phyloP scores from a whole-genome alignment of 345 rosid species.

The Raphanus sativus region DNA sequence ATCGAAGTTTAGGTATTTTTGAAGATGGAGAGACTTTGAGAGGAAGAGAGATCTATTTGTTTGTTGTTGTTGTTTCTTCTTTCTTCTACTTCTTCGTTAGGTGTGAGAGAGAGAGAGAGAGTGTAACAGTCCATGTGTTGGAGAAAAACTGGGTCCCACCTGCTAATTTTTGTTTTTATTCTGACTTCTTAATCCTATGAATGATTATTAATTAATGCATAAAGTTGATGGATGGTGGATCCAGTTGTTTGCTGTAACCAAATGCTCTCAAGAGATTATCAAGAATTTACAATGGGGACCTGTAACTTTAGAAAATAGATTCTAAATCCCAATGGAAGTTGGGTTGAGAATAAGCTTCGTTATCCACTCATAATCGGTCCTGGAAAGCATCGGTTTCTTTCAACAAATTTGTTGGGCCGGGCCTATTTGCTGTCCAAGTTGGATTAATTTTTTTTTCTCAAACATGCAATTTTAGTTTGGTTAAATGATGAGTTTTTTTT shows the following conservation, averaged over 20 bases:
- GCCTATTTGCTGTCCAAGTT: too few species aligned
- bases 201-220: background rate
- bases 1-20: conserved; percentile 20
- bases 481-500: too few species aligned
- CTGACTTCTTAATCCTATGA: background rate
- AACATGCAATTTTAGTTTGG: too few species aligned
- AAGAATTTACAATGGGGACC: too few species aligned
- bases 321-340: conserved; percentile 66
- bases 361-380: conserved; percentile 46
- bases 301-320: too few species aligned
- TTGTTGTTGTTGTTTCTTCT: conserved; percentile 2
- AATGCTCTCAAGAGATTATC: background rate
- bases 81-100: conserved; percentile 32
- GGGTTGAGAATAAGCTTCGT: conserved; percentile 83
- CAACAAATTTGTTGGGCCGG: too few species aligned
- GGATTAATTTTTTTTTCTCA: too few species aligned
- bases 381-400: too few species aligned
- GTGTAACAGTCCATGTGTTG: conserved; percentile 38
- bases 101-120: conserved; percentile 14
- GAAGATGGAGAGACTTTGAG: background rate
- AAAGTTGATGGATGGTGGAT: background rate
- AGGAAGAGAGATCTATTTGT: background rate
- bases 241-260: background rate
- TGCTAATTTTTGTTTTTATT: background rate
- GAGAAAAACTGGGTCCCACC: conserved; percentile 21